Evolutionary conservation across 768 basidiomycete species (phyloP).

Genomic region (Pleurotus tuber-regium): DNA sequence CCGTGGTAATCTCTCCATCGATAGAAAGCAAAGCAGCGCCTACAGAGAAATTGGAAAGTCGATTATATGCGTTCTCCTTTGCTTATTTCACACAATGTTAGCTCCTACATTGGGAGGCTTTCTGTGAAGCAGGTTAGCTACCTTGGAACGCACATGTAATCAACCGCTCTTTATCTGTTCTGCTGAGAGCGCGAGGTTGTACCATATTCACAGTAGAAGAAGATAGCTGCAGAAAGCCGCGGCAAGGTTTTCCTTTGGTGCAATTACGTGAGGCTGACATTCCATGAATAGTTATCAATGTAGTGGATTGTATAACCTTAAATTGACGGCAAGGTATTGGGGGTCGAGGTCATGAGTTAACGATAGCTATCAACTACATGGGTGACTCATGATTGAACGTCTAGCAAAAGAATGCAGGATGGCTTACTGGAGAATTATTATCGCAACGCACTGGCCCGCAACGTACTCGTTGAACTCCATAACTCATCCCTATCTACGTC

Average conservation of each 20-base stretch:
- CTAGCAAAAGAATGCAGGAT: too few relatives aligned
- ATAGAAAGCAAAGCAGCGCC: slow-evolving; percentile 2
- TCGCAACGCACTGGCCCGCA: slow-evolving; percentile 35
- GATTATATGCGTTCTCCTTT: slow-evolving; percentile 3
- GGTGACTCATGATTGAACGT: too few relatives aligned
- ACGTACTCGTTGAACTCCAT: slow-evolving; percentile 33
- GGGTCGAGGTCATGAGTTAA: too few relatives aligned
- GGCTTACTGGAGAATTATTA: slow-evolving; percentile 17
- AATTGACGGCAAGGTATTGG: too few relatives aligned
- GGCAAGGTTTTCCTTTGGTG: too few relatives aligned
- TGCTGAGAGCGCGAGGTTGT: neutral
- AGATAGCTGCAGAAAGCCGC: neutral
- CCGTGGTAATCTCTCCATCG: neutral
- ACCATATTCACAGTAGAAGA: neutral
- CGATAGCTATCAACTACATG: too few relatives aligned
- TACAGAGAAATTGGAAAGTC: neutral
- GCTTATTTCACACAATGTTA: neutral
- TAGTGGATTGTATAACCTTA: too few relatives aligned
- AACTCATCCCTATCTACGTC: slow-evolving; percentile 24
- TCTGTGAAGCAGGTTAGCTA: too few relatives aligned
- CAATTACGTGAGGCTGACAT: too few relatives aligned
- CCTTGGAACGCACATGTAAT: neutral
- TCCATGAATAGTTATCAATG: neutral
- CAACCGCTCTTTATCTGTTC: neutral
- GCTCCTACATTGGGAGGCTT: neutral